These are phyloP conservation scores for Penicillium griseofulvum DNA, from an alignment of 2,329 filamentous ascomycete species.

Conservation along the genomic window DNA sequence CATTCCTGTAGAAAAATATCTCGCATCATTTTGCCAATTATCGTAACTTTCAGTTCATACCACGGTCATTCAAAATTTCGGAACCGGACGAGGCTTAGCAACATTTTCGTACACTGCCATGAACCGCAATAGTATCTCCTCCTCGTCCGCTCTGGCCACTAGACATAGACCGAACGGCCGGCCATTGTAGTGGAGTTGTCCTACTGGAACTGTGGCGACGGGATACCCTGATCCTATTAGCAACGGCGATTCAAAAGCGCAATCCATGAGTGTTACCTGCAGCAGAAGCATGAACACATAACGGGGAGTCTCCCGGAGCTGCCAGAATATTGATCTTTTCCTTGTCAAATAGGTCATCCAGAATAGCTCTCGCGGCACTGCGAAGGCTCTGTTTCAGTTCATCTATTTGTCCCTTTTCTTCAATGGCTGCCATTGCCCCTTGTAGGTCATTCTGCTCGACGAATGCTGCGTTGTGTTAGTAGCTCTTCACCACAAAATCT, in stretches of 20 bases:
- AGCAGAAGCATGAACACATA: slow-evolving; percentile 14
- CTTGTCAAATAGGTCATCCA: not conserved
- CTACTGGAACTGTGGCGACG: slow-evolving; percentile 27
- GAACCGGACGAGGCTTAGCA: not conserved
- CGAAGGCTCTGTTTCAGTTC: not conserved
- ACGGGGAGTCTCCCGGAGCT: slow-evolving; percentile 8
- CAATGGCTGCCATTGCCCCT: not conserved
- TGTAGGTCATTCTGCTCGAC: not conserved
- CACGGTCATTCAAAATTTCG: not conserved
- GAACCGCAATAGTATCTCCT: slow-evolving; percentile 22
- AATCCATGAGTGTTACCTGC: slow-evolving; percentile 13
- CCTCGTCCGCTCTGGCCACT: slow-evolving; percentile 17
- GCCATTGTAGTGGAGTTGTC: slow-evolving; percentile 21
- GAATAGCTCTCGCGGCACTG: not conserved
- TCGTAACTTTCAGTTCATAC: too few relatives aligned
- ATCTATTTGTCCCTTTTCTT: not conserved
- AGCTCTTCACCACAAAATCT: too few relatives aligned
- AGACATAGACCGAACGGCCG: slow-evolving; percentile 29
- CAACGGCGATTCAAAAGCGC: not conserved
- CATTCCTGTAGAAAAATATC: too few relatives aligned
- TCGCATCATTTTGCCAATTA: too few relatives aligned
- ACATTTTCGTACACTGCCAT: slow-evolving; percentile 18
- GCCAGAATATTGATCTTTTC: slow-evolving; percentile 6
- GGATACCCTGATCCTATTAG: slow-evolving; percentile 22
- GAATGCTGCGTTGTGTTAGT: too few relatives aligned